Percentiles rank a stretch among this genome's conserved stretches.
These are phyloP conservation scores for Coniochaeta pulveracea DNA, from an alignment of 2,329 filamentous ascomycete species.

Conservation along the genomic window DNA sequence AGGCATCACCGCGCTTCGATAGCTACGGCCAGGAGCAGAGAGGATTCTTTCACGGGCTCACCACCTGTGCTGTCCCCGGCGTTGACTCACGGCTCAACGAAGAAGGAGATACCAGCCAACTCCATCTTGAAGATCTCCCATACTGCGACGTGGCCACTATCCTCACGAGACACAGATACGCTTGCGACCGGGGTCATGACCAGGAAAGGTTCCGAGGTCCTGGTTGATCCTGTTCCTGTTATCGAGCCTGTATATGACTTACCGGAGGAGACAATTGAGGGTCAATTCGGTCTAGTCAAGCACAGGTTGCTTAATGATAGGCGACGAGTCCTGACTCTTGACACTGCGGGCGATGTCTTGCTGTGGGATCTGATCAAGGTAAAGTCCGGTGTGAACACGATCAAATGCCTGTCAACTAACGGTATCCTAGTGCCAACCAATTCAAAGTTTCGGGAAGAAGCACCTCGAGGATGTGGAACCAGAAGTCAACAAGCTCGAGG, in stretches of 20 bases:
- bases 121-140: conserved; percentile 77
- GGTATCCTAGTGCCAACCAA: conserved; percentile 61
- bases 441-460: conserved; percentile 86
- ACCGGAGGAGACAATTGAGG: conserved; percentile 77
- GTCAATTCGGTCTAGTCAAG: conserved; percentile 90
- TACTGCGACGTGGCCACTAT: conserved; percentile 59
- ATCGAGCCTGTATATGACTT: conserved; percentile 55
- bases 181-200: conserved; percentile 42
- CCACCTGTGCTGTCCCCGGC: conserved; percentile 21
- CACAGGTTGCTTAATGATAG: conserved; percentile 86
- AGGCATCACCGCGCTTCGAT: conserved; percentile 36
- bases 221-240: conserved; percentile 33
- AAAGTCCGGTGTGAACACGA: too few species aligned
- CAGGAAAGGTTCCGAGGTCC: conserved; percentile 47
- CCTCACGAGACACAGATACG: conserved; percentile 19
- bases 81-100: conserved; percentile 21
- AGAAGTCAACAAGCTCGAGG: conserved; percentile 77
- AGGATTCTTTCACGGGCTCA: conserved; percentile 9
- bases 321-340: conserved; percentile 76
- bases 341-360: conserved; percentile 89
- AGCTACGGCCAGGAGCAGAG: conserved; percentile 21
- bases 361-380: conserved; percentile 90
- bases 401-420: too few species aligned
- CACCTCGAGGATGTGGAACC: conserved; percentile 87
- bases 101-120: conserved; percentile 62